Evolutionary conservation across 2,329 filamentous ascomycete species (phyloP).

Genomic region (Pseudonectria foliicola): DNA sequence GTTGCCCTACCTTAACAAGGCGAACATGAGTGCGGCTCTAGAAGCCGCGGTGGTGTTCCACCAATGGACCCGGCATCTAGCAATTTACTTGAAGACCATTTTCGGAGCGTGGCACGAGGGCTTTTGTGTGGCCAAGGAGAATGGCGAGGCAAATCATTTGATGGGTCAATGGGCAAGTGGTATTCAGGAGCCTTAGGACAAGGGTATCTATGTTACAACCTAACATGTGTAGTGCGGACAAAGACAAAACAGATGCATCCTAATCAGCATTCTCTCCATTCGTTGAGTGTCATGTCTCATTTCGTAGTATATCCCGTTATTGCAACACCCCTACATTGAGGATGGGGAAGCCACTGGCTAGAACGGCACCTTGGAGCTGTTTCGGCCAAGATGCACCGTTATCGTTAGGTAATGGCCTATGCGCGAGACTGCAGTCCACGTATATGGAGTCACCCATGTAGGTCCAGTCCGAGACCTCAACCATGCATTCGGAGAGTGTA

Average conservation of each 20-base stretch:
- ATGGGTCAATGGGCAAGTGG: conserved; percentile 44
- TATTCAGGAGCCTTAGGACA: conserved; percentile 42
- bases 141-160: conserved; percentile 47
- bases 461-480: conserved; percentile 26
- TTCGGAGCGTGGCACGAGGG: conserved; percentile 60
- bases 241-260: too few relatives aligned
- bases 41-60: conserved; percentile 55
- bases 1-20: conserved; percentile 57
- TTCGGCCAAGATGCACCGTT: conserved; percentile 23
- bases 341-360: conserved; percentile 29
- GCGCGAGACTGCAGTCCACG: conserved; percentile 27
- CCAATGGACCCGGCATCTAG: conserved; percentile 56
- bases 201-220: too few relatives aligned
- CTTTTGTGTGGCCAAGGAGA: conserved; percentile 48
- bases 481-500: conserved; percentile 22
- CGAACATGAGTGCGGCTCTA: conserved; percentile 41
- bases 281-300: too few relatives aligned
- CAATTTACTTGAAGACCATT: conserved; percentile 50
- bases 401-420: conserved; percentile 22
- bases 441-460: conserved; percentile 28
- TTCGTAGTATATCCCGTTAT: too few relatives aligned
- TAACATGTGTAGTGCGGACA: too few relatives aligned
- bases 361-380: conserved; percentile 23
- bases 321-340: conserved; percentile 3
- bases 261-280: too few relatives aligned